Percentiles rank a stretch among this genome's conserved stretches.
phyloP scores from a whole-genome alignment of 495 filamentous ascomycete genomes.

The Pseudevernia furfuracea region DNA sequence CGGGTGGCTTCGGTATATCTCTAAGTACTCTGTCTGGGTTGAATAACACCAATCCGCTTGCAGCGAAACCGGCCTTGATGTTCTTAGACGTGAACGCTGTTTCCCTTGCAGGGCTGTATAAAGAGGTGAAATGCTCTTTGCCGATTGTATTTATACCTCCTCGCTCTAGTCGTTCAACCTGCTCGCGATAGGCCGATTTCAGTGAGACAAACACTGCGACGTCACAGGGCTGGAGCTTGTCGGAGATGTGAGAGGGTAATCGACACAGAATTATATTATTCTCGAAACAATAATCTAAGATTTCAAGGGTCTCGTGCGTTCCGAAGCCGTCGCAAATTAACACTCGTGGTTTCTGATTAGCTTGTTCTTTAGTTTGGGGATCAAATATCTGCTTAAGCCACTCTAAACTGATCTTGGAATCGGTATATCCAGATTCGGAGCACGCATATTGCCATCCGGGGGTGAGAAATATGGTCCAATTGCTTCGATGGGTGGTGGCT shows the following conservation, averaged over 20 bases:
- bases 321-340: conserved; percentile 27
- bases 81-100: conserved; percentile 31
- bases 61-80: conserved; percentile 30
- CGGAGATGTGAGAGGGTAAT: no score
- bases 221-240: no score
- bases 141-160: conserved; percentile 29
- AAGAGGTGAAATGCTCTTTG: no score
- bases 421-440: conserved; percentile 24
- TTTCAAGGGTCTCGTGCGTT: conserved; percentile 26
- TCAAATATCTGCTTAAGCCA: conserved; percentile 26
- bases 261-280: conserved; percentile 27
- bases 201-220: conserved; percentile 14
- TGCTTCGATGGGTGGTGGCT: conserved; percentile 23
- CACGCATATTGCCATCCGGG: conserved; percentile 26
- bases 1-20: conserved; percentile 24
- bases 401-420: conserved; percentile 26
- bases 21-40: conserved; percentile 33
- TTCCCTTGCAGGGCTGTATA: conserved; percentile 30
- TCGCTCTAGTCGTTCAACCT: conserved; percentile 22
- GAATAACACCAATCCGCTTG: conserved; percentile 31
- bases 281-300: conserved; percentile 25
- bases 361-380: conserved; percentile 24
- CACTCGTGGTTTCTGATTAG: conserved; percentile 21
- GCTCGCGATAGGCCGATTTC: conserved; percentile 25
- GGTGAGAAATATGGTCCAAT: conserved; percentile 24